phyloP scores from a whole-genome alignment of 1,139 yeast species.

The Geotrichum reessii region DNA sequence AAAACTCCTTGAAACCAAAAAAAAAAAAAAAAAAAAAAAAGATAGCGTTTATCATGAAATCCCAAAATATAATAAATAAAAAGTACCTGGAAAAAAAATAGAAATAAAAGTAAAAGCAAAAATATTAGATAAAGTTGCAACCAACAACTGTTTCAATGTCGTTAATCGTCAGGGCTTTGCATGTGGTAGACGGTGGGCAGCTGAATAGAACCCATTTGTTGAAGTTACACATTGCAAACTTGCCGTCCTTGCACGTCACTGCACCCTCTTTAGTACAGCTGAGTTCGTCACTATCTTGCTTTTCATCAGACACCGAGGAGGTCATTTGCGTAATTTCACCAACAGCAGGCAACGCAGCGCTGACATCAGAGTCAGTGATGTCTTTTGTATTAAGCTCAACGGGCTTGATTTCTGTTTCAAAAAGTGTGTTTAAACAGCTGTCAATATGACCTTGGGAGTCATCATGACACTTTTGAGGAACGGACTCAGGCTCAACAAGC shows the following conservation, averaged over 20 bases:
- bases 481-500: not conserved
- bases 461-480: not conserved
- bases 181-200: conserved; percentile 56
- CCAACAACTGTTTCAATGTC: conserved; percentile 29
- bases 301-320: conserved; percentile 20
- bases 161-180: conserved; percentile 44
- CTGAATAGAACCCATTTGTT: conserved; percentile 50
- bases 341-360: conserved; percentile 10
- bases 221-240: conserved; percentile 49
- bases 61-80: not conserved
- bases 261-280: conserved; percentile 46
- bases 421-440: not conserved
- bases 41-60: not conserved
- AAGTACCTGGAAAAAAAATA: not conserved
- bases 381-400: not conserved
- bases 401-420: not conserved
- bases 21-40: not conserved
- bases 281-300: not conserved
- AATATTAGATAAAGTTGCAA: conserved; percentile 23
- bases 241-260: conserved; percentile 47
- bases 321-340: not conserved
- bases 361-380: conserved; percentile 1
- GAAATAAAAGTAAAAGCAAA: not conserved
- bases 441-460: not conserved
- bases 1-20: too few relatives aligned